Evolutionary conservation across 2,329 filamentous ascomycete genomes (phyloP), one percentile per base, ranked within the genome.

Genomic region (Aspergillus jensenii): DNA sequence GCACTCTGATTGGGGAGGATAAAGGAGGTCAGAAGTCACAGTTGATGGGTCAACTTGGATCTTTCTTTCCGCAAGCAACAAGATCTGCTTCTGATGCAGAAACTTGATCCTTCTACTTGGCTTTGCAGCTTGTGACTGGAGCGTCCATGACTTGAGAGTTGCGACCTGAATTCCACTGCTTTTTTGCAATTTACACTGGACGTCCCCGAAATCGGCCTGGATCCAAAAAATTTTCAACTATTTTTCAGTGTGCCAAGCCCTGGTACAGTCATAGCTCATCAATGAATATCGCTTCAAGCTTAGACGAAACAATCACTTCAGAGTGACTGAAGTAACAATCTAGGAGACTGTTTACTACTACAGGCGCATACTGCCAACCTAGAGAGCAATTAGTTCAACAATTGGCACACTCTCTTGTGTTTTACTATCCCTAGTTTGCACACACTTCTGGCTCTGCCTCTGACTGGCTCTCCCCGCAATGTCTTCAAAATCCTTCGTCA

Each of bases 401-500:
- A 52, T 52, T 49, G 47, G 8, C 23, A 19, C 27, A 9, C 31
- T 15, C n/a, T 35, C 8, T 39, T 39, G 15, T 27, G 25, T 45
- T 41, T 41, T 35, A 15, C 41, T 39, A 19, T 49, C 40, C 19
- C n/a, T 33, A 39, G 25, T 14, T 21, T 17, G 3, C 39, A 14
- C 21, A 49, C 25, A 27, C 12, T 45, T 40, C 43, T 39, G 23
- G 31, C 14, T 14, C 37, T 17, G 9, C n/a, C n/a, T 19, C 43
- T 14, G 41, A 37, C 19, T 23, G 15, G 39, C 47, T 59, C 27
- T 52, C 41, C 44, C 51, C 27, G 55, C 56, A 47, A 64, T 64
- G 64, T 51, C 63, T 59, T 61, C 66, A 51, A 64, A 66, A 51
- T 85, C 84, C 55, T 88, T 90, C 76, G 79, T 83, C 66, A 90